Evolutionary conservation across 495 filamentous ascomycete species (phyloP), one percentile per base, ranked within the genome.

Genomic region (Parathielavia appendiculata): DNA sequence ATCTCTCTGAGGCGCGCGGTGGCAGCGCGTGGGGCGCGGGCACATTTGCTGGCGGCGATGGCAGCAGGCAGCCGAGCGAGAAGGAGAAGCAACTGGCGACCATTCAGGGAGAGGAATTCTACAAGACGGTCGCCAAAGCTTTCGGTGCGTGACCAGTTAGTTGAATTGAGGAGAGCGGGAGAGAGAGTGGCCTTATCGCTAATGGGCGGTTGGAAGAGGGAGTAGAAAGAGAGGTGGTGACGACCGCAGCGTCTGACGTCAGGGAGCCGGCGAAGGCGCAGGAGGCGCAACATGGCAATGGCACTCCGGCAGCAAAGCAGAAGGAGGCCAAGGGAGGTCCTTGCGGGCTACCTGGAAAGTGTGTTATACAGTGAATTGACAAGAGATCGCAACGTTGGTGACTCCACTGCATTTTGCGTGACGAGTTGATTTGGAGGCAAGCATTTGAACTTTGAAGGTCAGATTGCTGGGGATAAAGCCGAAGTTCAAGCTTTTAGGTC

Each of bases 21-120:
- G 95, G 93, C 36, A 81, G 79, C 59, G 79, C 93, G 19, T 98
- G 95, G 93, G 93, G 93, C 66, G 92, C 93, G 38, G 93, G 93
- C 70, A 96, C 93, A 50, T 92, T 96, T 66, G 79, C 92, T 58
- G 86, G 84, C 57, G 74, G 71, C 59, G 87, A 95, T 51, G 93
- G 93, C 64, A 87, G 86, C 45, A 88, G 93, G 66, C 81, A 89
- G 75, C 95, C 95, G 23, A 79, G 79, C 19, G 74, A 72, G 8
- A 75, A 78, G 54, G 95, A 99, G 78, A 76, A 95, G 59, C 71
- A 85, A 64, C 66, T 99, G 36, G 93, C 95, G 54, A 79, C 76
- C 53, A 80, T 75, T 62, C 93, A 97, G 76, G 93, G 95, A 69
- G 83, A 89, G 79, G 71, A 79, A 54, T 99, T 97, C 79, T 96